Conservation (phyloP, 2,329 filamentous ascomycete species). For the Macrophomina tecta region DNA sequence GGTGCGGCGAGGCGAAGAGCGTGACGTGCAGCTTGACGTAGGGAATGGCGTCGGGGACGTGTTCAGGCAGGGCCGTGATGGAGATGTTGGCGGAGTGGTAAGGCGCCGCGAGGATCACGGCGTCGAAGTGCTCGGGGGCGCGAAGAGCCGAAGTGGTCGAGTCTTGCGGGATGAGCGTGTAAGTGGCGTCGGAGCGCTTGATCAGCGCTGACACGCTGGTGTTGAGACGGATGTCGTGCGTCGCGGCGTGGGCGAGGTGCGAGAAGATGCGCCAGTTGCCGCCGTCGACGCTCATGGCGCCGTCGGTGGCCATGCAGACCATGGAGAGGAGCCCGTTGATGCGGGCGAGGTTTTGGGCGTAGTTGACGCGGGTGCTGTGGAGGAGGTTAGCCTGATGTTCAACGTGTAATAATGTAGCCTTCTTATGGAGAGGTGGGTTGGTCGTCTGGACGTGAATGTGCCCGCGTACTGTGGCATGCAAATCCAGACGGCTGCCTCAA, state of each 20-base stretch:
- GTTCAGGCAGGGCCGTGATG: constrained; percentile 50
- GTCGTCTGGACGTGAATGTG: no score
- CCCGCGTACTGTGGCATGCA: no score
- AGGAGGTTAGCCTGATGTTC: not conserved
- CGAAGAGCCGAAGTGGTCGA: constrained; percentile 25
- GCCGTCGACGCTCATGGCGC: constrained; percentile 77
- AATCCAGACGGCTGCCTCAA: no score
- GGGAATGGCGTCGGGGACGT: constrained; percentile 75
- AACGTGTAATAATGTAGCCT: not conserved
- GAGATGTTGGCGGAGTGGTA: constrained; percentile 78
- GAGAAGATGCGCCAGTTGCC: constrained; percentile 96
- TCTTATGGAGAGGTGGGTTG: no score
- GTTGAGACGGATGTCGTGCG: constrained; percentile 67
- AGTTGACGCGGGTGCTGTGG: constrained; percentile 84
- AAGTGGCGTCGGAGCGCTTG: constrained; percentile 42
- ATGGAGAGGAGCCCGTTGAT: constrained; percentile 92
- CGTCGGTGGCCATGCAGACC: constrained; percentile 89
- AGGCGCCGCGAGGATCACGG: constrained; percentile 82
- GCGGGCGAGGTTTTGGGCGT: constrained; percentile 82
- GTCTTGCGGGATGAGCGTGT: constrained; percentile 47
- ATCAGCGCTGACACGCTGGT: constrained; percentile 64
- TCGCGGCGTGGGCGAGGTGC: constrained; percentile 60
- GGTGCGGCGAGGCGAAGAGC: constrained; percentile 78
- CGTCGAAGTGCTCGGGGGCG: constrained; percentile 65
- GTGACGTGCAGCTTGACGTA: constrained; percentile 90